A percentile compares a stretch with the other conserved stretches of the same genome.
phyloP scores from a whole-genome alignment of 2,329 filamentous ascomycete species.

The Cercospora citrullina region DNA sequence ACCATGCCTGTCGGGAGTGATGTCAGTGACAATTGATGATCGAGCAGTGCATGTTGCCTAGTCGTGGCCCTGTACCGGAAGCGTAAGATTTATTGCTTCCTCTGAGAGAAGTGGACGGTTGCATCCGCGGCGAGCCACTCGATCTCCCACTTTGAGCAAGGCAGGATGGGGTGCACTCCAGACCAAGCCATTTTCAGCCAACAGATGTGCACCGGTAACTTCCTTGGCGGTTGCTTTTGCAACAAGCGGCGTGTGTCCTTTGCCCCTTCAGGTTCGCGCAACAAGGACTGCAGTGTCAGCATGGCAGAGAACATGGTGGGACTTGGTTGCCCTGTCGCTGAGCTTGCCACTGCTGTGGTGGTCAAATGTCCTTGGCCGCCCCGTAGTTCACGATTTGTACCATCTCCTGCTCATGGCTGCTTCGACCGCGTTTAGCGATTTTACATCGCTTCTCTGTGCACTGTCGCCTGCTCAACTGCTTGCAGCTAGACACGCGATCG shows the following conservation, averaged over 20 bases:
- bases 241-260: slow-evolving; percentile 11
- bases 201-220: background rate
- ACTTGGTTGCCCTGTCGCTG: slow-evolving; percentile 14
- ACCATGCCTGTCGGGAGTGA: background rate
- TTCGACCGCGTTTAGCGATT: slow-evolving; percentile 2
- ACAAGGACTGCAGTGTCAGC: slow-evolving; percentile 16
- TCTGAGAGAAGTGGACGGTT: background rate
- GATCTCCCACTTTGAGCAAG: slow-evolving; percentile 1
- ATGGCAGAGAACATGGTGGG: slow-evolving; percentile 18
- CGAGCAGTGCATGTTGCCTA: background rate
- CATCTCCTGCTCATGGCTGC: background rate
- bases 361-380: slow-evolving; percentile 11
- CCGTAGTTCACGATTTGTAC: background rate
- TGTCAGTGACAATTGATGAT: background rate
- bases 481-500: slow-evolving; percentile 15
- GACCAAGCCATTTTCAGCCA: slow-evolving; percentile 1
- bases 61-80: background rate
- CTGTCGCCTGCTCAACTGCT: slow-evolving; percentile 18
- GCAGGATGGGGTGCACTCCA: background rate
- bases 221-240: slow-evolving; percentile 17
- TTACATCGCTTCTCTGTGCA: slow-evolving; percentile 7
- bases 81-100: slow-evolving; percentile 4
- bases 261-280: slow-evolving; percentile 17
- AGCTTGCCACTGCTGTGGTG: slow-evolving; percentile 2
- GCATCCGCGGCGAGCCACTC: background rate